Percentiles rank a stretch among this genome's conserved stretches.
These are phyloP conservation scores for Paramecium octaurelia DNA, from an alignment of 73 alveolate species.

Conservation along the genomic window DNA sequence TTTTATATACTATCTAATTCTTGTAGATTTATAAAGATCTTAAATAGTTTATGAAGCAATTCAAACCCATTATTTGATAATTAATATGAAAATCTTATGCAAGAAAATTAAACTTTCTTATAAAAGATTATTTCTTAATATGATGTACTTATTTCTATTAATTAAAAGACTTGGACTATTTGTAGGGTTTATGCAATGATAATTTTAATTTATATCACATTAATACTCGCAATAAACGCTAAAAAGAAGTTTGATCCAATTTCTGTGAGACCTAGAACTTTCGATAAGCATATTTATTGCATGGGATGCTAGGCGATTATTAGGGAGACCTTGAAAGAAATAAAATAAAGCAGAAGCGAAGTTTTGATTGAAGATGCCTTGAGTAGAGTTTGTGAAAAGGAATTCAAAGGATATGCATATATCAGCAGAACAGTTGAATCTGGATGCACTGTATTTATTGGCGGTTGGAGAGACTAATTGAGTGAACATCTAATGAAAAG, in stretches of 20 bases:
- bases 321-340: background rate
- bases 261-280: background rate
- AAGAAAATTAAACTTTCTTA: background rate
- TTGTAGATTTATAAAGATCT: too few relatives aligned
- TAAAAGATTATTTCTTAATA: background rate
- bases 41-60: background rate
- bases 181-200: background rate
- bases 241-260: background rate
- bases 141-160: background rate
- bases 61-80: background rate
- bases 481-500: background rate
- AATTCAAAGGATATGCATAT: background rate
- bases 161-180: background rate
- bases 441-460: constrained; percentile 16
- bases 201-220: background rate
- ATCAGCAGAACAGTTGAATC: background rate
- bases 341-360: constrained; percentile 6
- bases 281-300: constrained; percentile 21
- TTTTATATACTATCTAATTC: background rate
- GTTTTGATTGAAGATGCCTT: background rate
- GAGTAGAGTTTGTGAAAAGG: background rate
- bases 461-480: background rate
- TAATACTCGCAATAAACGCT: background rate
- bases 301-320: background rate
- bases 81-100: background rate